phyloP scores from a whole-genome alignment of 257 asterid genomes.

The Knoxia roxburghii region DNA sequence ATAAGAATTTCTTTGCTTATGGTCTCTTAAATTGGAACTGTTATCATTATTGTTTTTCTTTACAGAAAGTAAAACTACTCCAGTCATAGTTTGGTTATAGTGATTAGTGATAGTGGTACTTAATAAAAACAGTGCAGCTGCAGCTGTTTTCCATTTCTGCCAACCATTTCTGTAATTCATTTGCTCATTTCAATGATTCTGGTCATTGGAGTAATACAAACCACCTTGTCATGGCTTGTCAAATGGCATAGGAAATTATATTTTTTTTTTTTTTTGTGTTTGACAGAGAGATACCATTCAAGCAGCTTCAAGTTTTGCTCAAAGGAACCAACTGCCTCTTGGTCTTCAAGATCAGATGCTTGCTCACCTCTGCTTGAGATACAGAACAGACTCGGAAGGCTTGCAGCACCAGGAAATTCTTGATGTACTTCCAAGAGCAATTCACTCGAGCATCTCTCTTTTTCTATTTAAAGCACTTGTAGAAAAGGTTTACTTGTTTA shows the following conservation, averaged over 20 bases:
- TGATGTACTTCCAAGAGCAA: conserved; percentile 78
- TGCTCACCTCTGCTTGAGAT: conserved; percentile 69
- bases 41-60: too few species aligned
- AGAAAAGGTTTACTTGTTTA: conserved; percentile 66
- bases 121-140: too few species aligned
- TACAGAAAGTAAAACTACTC: too few species aligned
- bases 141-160: neutral
- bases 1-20: neutral
- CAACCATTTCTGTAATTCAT: neutral
- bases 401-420: conserved; percentile 77
- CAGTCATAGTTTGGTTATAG: neutral
- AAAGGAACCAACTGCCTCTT: conserved; percentile 59
- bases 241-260: neutral
- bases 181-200: neutral
- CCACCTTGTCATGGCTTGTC: neutral
- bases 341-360: conserved; percentile 79
- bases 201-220: neutral
- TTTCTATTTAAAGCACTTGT: conserved; percentile 59
- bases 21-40: neutral
- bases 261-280: conserved; percentile 5
- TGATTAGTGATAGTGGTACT: too few species aligned
- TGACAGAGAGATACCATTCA: conserved; percentile 61
- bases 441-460: conserved; percentile 62
- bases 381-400: conserved; percentile 82
- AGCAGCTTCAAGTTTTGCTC: conserved; percentile 72